Conservation (phyloP, 2,329 filamentous ascomycete species). For the Hypoxylon sp. region DNA sequence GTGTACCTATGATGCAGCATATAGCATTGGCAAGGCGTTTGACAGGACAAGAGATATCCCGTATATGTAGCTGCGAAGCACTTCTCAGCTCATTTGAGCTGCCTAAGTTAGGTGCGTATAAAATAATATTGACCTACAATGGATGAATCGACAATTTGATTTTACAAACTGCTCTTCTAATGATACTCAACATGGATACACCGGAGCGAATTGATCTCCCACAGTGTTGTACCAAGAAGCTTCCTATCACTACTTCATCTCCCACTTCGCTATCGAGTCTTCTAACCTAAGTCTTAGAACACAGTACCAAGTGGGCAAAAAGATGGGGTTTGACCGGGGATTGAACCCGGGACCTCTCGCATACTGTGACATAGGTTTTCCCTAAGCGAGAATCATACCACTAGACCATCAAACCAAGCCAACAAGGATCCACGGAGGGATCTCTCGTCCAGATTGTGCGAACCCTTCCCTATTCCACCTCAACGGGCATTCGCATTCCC, state of each 20-base stretch:
- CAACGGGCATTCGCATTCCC: not conserved
- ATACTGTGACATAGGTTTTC: conserved; percentile 52
- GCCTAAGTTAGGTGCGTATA: not conserved
- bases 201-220: not conserved
- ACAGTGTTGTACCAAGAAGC: not conserved
- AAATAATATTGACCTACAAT: conserved; percentile 2
- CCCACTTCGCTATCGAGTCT: too few species aligned
- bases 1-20: conserved; percentile 6
- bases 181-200: not conserved
- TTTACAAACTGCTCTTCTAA: not conserved
- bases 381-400: conserved; percentile 81
- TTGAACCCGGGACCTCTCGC: conserved; percentile 60
- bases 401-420: conserved; percentile 67
- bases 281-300: too few species aligned
- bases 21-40: conserved; percentile 30
- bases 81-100: not conserved
- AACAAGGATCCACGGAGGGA: too few species aligned
- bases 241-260: not conserved
- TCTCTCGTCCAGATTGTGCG: too few species aligned
- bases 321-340: conserved; percentile 53
- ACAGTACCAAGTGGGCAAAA: not conserved
- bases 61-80: conserved; percentile 14
- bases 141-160: not conserved
- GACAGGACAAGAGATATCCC: conserved; percentile 10
- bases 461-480: not conserved